Base-by-base conservation (phyloP, 2,329 filamentous ascomycete species). In the Cladosporium velox region DNA sequence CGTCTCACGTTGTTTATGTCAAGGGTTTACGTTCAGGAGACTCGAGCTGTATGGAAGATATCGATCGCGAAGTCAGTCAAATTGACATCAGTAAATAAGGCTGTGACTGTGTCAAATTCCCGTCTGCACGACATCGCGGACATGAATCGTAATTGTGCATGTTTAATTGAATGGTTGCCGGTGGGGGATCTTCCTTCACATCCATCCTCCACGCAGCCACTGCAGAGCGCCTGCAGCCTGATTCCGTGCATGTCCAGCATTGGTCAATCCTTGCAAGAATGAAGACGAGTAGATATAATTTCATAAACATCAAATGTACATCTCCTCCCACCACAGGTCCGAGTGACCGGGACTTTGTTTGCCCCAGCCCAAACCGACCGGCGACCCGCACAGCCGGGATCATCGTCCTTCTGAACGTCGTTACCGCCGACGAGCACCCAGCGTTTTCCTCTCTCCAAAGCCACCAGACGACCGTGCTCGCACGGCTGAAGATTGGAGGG, bases 401-500 rank as follows among this genome's bases (percentile, higher is more conserved):
- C 41, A 47, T 47, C 41, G 41, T 47, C 41, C 21, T 28, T 59
- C 32, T 28, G 59, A 55, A 63, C 49, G 60, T 55, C 47, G 15
- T 55, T 64, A 52, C 61, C 30, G 60, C 49, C 28, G 61, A 52
- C 61, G 35, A 57, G 35, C 21, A 64, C 24, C 34, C 60, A 35
- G 49, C 60, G 44, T 63, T 63, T 63, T 54, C 60, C 60, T 34
- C 60, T 34, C 12, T 3, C 2, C 15, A 24, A 35, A 54, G 59
- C 60, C 21, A 47, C 35, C 12, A 21, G 32, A 51, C 51, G 35
- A 55, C 61, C 61, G 61, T 64, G 61, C 61, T 54, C 32, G 30
- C 47, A 63, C 47, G 60, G 34, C 51, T 55, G 51, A 64, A 64
- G 61, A 55, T 57, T 64, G 61, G 55, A 44, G 60, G 49, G 15